These are phyloP conservation scores for Phytophthora melonis DNA, from an alignment of 352 stramenopile species.

Conservation along the genomic window DNA sequence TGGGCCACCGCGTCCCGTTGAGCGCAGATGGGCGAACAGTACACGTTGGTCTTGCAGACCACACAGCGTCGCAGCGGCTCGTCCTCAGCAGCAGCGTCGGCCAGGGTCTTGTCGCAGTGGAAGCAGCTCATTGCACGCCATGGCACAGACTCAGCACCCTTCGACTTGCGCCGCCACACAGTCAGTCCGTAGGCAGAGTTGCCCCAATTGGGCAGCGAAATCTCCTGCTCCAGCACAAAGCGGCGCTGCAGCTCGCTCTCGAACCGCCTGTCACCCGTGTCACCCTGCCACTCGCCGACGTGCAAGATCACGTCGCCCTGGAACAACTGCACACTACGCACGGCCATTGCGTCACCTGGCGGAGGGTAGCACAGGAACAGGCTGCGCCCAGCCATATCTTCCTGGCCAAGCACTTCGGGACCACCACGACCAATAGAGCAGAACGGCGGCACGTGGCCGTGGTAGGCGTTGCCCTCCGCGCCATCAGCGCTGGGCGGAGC, in stretches of 20 bases:
- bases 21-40: constrained; percentile 70
- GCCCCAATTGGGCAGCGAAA: constrained; percentile 79
- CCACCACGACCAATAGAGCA: constrained; percentile 63
- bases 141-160: constrained; percentile 6
- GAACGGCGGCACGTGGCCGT: constrained; percentile 75
- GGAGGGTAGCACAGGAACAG: constrained; percentile 83
- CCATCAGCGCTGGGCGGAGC: constrained; percentile 47
- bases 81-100: constrained; percentile 47
- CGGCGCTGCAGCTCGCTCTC: constrained; percentile 64
- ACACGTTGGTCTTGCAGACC: constrained; percentile 87
- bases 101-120: constrained; percentile 52
- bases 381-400: constrained; percentile 47
- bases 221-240: constrained; percentile 65
- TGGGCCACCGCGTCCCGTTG: constrained; percentile 49
- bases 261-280: constrained; percentile 75
- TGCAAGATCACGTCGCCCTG: constrained; percentile 73
- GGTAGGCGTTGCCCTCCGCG: constrained; percentile 58
- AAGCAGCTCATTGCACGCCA: constrained; percentile 64
- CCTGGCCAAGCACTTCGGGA: constrained; percentile 61
- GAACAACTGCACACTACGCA: constrained; percentile 64
- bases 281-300: constrained; percentile 84
- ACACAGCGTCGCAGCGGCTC: constrained; percentile 67
- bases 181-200: constrained; percentile 83
- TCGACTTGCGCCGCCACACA: constrained; percentile 69
- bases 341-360: constrained; percentile 70